Evolutionary conservation across 306 rosid genomes (phyloP), one percentile per base, ranked within the genome.

Genomic region (Cucurbita maxima): DNA sequence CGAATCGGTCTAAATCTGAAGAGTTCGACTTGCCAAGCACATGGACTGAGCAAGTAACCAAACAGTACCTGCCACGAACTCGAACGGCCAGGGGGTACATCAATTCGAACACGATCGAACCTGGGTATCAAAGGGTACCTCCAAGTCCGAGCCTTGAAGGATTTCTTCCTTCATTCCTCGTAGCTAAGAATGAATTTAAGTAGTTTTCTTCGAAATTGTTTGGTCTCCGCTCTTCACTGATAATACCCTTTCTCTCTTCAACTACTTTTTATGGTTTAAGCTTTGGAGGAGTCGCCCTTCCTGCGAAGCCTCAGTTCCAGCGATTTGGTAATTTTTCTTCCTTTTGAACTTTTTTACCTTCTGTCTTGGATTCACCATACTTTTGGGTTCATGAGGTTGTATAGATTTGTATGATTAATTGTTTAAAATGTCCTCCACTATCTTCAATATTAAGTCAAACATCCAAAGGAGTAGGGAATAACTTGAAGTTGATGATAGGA

Each of bases 261-360:
- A 74, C 62, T 58, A 19, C 47, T 34, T 61, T 77, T 51, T 6
- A 58, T 81, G 63, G 41, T 77, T 66, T 34, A 13, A 45, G 66
- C 53, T 75, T 77, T 64, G 7, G 3, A 20, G 67, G 60, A 62
- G 8, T 75, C 20, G 74, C 71, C 38, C 76, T 51, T 75, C 45
- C 38, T 7, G 57, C 14, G 25, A 22, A 43, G 9, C 51, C 53
- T 41, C 15, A 30, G 5, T 20, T 67, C 18, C 56, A 67, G 16
- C 16, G 19, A 67, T 20, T 11, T 44, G 72, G 72, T 67, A 67
- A 5, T 3, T 67, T 67, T 11, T 67, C 6, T 18, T 19, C 10
- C 18, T 59, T 30, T 34, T 15, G 25, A 61, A 37, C 19, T 18
- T 5, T 41, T 18, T n/a, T 12, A 13, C 34, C 34, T 30, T 30